phyloP scores from a whole-genome alignment of 257 asterid species.

The Hygrophila difformis region DNA sequence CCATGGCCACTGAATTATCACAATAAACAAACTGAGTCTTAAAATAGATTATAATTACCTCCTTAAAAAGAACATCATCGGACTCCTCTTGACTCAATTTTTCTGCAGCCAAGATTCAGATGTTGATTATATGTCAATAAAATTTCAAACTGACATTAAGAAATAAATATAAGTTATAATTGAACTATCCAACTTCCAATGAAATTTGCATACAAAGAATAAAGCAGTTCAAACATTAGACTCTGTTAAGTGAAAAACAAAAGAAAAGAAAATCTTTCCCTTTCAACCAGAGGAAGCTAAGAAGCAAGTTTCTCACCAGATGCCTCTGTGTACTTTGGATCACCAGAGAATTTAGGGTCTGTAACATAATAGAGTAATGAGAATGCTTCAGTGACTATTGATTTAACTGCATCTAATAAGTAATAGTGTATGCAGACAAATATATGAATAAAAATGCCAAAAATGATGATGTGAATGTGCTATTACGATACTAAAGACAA shows the following conservation, averaged over 20 bases:
- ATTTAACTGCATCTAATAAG: constrained; percentile 2
- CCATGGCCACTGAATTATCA: constrained; percentile 5
- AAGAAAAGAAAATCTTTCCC: no score
- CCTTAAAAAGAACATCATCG: constrained; percentile 88
- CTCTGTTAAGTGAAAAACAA: no score
- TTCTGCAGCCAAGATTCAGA: constrained; percentile 47
- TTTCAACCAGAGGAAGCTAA: no score
- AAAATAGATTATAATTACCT: constrained; percentile 28
- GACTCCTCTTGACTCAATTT: constrained; percentile 79
- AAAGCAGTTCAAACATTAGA: no score
- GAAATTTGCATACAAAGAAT: no score
- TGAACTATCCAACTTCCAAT: not conserved
- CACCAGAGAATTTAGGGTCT: constrained; percentile 77
- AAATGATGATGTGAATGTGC: not conserved
- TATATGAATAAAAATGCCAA: constrained; percentile 4
- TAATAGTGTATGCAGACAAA: not conserved
- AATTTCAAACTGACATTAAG: not conserved
- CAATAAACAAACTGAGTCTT: constrained; percentile 5
- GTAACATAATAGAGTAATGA: constrained; percentile 29
- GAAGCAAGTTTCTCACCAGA: constrained; percentile 51
- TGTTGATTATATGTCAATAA: constrained; percentile 7
- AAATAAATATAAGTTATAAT: constrained; percentile 5
- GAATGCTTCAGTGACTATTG: constrained; percentile 10
- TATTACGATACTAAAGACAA: no score
- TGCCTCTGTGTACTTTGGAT: constrained; percentile 70